Base-by-base conservation (phyloP, 2,329 filamentous ascomycete species). In the Penicillium sp. region DNA sequence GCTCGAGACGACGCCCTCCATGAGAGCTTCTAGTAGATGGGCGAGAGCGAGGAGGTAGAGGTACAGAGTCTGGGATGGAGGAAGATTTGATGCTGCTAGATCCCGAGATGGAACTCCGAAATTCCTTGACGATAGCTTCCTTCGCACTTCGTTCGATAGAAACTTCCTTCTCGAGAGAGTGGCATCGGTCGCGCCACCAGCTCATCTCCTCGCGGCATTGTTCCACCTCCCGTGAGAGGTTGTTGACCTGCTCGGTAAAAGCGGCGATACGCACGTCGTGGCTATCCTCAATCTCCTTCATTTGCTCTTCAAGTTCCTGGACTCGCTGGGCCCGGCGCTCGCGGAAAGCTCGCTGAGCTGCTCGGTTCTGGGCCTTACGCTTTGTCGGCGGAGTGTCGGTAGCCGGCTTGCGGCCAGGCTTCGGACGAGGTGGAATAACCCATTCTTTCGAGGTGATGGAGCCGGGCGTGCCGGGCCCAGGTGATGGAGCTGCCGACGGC, bases 361-460 rank as follows among this genome's bases (percentile, higher is more conserved):
- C 87, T 50, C 93, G 81, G 68, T 97, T 97, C 72, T 97, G 93
- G 1, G 88, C 87, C 74, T 96, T 94, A 56, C 93, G 82, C 73
- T 95, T 95, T 35, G 89, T 95, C 1, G 87, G 87, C 11, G 90
- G 89, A 42, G 90, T 94, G 64, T 96, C 90, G 28, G 88, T 94
- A 38, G 89, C 88, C 3, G 91, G 90, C 76, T 97, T 97, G 58
- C 91, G 83, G 40, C 91, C 91, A 18, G 93, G 91, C 75, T 90
- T 91, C 38, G 87, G 87, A 50, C 87, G 79, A 23, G 87, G 87
- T 20, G 87, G 87, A 36, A 93, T 83, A 20, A 91, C 78, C 87
- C 87, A 93, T 80, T 91, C 86, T 68, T 84, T 90, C 59, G 80
- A 86, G 28, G 87, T 91, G 66, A 90, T 81, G 42, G 77, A 74